Evolutionary conservation across 2,329 filamentous ascomycete genomes (phyloP).

Genomic region (Triangularia verruculosa): DNA sequence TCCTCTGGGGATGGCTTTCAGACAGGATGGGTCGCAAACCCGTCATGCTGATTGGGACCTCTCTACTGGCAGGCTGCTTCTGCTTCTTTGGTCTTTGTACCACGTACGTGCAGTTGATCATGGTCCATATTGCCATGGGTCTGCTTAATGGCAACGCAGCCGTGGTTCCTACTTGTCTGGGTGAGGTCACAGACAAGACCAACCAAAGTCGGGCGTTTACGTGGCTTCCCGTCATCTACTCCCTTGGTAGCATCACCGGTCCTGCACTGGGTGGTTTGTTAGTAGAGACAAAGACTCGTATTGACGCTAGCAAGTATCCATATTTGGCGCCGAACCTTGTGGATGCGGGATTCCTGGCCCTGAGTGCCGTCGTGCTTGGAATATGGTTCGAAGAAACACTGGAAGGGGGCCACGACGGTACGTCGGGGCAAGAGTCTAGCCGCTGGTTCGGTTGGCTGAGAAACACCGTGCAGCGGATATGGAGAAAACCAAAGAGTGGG

Average conservation of each 20-base stretch:
- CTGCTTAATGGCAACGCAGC: constrained; percentile 93
- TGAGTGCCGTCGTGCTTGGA: constrained; percentile 71
- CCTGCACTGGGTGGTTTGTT: constrained; percentile 86
- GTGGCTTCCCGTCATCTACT: constrained; percentile 94
- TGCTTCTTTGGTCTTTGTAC: constrained; percentile 82
- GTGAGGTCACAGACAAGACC: constrained; percentile 90
- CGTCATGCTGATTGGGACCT: constrained; percentile 75
- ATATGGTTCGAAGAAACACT: constrained; percentile 85
- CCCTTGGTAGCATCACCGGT: constrained; percentile 87
- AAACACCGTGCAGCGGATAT: constrained; percentile 21
- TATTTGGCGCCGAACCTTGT: constrained; percentile 84
- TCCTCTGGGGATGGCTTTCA: constrained; percentile 83
- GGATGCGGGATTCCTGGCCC: constrained; percentile 65
- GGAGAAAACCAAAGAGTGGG: constrained; percentile 14
- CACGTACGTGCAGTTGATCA: constrained; percentile 76
- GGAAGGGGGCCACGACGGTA: constrained; percentile 42
- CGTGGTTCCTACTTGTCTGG: constrained; percentile 87
- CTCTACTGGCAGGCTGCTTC: constrained; percentile 80
- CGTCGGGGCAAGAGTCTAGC: constrained; percentile 11
- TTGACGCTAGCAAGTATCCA: constrained; percentile 58
- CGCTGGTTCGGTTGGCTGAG: constrained; percentile 33
- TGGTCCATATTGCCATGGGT: constrained; percentile 88
- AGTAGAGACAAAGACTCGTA: constrained; percentile 57
- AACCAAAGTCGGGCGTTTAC: constrained; percentile 94
- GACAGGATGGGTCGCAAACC: constrained; percentile 79